Base-by-base conservation (phyloP, 2,329 filamentous ascomycete genomes). In the Hysterium pulicare region DNA sequence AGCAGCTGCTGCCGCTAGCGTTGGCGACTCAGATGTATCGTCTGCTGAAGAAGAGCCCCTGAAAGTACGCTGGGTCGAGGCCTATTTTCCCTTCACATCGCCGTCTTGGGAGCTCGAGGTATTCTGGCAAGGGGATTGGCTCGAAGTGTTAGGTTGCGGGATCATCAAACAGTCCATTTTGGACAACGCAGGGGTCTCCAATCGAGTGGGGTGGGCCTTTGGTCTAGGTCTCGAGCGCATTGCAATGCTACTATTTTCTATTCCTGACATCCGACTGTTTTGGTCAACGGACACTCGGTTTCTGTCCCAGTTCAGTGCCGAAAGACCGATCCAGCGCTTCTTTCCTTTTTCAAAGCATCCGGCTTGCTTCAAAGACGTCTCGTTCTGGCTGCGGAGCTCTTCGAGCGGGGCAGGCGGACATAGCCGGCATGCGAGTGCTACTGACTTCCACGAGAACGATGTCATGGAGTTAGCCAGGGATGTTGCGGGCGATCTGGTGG, bases 101-200 rank as follows among this genome's bases (percentile, higher is more conserved):
- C 93, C 93, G 0, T 93, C 86, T 5, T 98, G 89, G 87, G 93
- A 98, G 66, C 78, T 98, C 19, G 93, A 98, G 63, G 89, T 98
- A 8, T 90, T 87, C 74, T 96, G 91, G 79, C 84, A 86, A 53
- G 90, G 87, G 22, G 87, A 94, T 63, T 98, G 93, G 93, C 82
- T 98, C 24, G 93, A 98, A 70, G 83, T 97, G 4, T 78, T 98
- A 1, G 93, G 93, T n/a, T 94, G 85, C 56, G 93, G 93, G 26
- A 82, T 98, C 26, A 84, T 93, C 32, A 82, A 88, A 64, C 93
- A 98, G 65, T 76, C 84, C 21, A 76, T 98, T 26, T 80, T 93
- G 47, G 79, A 80, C 65, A 83, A 87, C 41, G 90, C 91, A 0
- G 85, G 82, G 38, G 82, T 89, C 34, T 82, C 86, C 3, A 72